Evolutionary conservation across 495 filamentous ascomycete genomes (phyloP).

Genomic region (Chaetomidium leptoderma): DNA sequence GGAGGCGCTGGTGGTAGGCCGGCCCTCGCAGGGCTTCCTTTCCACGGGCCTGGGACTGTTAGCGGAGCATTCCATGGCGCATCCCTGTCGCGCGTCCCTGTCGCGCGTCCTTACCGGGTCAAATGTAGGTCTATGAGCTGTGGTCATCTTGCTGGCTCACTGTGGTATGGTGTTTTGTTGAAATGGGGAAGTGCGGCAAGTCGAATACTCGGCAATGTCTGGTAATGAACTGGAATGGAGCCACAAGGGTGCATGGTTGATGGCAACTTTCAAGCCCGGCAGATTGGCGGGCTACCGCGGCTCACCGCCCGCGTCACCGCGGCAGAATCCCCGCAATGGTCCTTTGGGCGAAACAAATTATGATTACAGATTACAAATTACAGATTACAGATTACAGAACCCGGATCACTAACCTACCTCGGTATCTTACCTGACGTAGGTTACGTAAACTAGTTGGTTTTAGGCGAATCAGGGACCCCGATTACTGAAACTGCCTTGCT

Average conservation of each 20-base stretch:
- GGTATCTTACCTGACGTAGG: too few species aligned
- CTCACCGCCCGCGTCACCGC: conserved; percentile 8
- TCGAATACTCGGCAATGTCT: neutral
- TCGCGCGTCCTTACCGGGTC: conserved; percentile 62
- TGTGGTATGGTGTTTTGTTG: neutral
- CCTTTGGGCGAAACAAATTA: too few species aligned
- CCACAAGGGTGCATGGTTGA: conserved; percentile 12
- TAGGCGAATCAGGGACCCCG: too few species aligned
- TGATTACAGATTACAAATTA: too few species aligned
- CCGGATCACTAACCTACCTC: too few species aligned
- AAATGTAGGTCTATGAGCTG: conserved; percentile 86
- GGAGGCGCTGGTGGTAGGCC: conserved; percentile 92
- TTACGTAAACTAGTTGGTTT: too few species aligned
- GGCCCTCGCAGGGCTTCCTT: conserved; percentile 92
- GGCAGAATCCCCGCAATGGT: too few species aligned
- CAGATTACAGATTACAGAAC: too few species aligned
- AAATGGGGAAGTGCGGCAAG: neutral
- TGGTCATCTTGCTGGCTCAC: conserved; percentile 53
- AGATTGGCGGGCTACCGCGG: neutral
- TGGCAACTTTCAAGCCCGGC: too few species aligned
- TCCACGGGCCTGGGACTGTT: conserved; percentile 67
- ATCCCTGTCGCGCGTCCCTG: neutral
- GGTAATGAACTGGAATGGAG: conserved; percentile 9
- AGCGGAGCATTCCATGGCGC: conserved; percentile 6
- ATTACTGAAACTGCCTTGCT: too few species aligned